Conservation (phyloP, 345 rosid genomes). For the Eucalyptus curtisii region DNA sequence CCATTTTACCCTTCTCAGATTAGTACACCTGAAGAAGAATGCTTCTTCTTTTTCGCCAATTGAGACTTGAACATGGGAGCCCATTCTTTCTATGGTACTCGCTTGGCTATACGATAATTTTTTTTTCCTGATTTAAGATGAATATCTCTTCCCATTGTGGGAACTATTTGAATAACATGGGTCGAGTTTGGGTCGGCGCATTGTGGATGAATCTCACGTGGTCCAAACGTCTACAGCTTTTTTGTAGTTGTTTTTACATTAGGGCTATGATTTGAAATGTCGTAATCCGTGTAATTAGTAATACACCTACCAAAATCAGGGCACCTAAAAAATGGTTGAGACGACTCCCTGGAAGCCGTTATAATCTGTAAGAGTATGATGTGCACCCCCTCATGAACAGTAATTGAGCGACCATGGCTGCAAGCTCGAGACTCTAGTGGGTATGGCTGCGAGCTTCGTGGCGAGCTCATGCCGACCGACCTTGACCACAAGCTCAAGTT, state of each 20-base stretch:
- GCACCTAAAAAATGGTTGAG: not conserved
- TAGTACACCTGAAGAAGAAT: not conserved
- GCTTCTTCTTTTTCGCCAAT: not conserved
- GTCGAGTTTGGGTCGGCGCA: not conserved
- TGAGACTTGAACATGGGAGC: not conserved
- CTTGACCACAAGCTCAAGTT: not conserved
- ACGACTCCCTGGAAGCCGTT: not conserved
- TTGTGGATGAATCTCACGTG: not conserved
- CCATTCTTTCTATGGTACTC: not conserved
- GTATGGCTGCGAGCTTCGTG: not conserved
- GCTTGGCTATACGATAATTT: not conserved
- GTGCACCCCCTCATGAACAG: not conserved
- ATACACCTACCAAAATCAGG: not conserved
- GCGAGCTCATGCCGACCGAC: not conserved
- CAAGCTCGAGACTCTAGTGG: no score
- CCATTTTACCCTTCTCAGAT: not conserved
- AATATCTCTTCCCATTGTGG: not conserved
- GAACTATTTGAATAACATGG: not conserved
- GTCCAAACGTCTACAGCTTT: not conserved
- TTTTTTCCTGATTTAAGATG: not conserved
- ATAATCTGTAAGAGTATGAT: not conserved
- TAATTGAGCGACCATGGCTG: not conserved
- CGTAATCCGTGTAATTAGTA: not conserved
- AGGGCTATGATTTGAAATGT: not conserved
- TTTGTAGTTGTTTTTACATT: not conserved